Percentiles rank a stretch among this genome's conserved stretches.
These are phyloP conservation scores for Exophiala spinifera DNA, from an alignment of 2,329 filamentous ascomycete genomes.

Conservation along the genomic window DNA sequence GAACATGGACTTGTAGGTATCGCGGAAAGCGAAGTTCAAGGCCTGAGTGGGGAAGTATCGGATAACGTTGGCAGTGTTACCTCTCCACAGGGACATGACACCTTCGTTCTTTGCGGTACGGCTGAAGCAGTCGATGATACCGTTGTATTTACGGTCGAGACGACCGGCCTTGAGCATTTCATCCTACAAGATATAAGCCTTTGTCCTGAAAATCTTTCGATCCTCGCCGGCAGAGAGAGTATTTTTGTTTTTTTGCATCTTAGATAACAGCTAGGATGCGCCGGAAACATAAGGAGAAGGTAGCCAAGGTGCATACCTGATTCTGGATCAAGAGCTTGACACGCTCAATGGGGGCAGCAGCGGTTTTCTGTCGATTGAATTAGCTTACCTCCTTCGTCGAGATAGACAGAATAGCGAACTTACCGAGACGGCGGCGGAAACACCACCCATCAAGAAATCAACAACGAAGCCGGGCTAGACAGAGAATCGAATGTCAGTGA, in stretches of 20 bases:
- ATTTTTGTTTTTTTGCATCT: background rate
- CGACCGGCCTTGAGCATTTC: constrained; percentile 99
- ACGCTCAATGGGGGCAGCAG: constrained; percentile 99
- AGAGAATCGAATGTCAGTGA: constrained; percentile 33
- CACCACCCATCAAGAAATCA: constrained; percentile 99
- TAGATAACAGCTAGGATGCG: background rate
- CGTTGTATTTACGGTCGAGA: constrained; percentile 95
- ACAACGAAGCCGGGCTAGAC: constrained; percentile 77
- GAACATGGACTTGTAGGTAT: constrained; percentile 99
- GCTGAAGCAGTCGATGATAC: constrained; percentile 92
- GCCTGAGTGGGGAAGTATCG: constrained; percentile 99
- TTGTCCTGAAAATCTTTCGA: background rate
- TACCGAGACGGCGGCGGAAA: constrained; percentile 93
- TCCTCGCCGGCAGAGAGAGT: background rate
- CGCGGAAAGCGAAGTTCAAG: constrained; percentile 99
- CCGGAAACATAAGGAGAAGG: background rate
- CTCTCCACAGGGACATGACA: constrained; percentile 94
- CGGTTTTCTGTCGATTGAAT: constrained; percentile 66
- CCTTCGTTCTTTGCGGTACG: constrained; percentile 89
- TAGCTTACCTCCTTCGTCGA: constrained; percentile 6
- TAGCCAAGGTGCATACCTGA: constrained; percentile 68
- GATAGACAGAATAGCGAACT: constrained; percentile 5
- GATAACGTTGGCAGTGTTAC: constrained; percentile 99
- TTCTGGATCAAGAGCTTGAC: constrained; percentile 99
- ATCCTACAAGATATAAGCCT: constrained; percentile 62